These are phyloP conservation scores for Eucalyptus guilfoylei DNA, from an alignment of 345 rosid genomes.

Conservation along the genomic window DNA sequence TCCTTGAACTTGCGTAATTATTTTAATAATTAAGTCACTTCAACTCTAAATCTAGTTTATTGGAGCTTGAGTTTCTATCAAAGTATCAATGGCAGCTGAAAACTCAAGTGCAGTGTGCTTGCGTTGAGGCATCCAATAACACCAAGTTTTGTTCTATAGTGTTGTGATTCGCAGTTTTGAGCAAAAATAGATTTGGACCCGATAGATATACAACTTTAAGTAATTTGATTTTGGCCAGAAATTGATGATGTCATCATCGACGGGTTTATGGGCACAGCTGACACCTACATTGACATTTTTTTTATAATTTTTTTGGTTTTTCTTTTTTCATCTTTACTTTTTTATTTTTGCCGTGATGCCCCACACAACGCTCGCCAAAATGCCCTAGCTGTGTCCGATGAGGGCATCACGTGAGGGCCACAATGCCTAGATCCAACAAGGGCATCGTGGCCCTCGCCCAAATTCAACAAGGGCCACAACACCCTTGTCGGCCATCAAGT, in stretches of 20 bases:
- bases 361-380: fast-evolving
- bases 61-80: not conserved
- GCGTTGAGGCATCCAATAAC: not conserved
- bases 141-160: not conserved
- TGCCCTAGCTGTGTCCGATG: not conserved
- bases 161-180: not conserved
- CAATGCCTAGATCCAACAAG: too few species aligned
- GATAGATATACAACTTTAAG: not conserved
- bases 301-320: too few species aligned
- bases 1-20: not conserved
- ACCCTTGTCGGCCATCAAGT: not conserved
- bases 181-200: not conserved
- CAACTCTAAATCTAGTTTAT: not conserved
- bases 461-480: fast-evolving
- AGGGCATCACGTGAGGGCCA: fast-evolving
- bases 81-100: not conserved
- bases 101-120: not conserved
- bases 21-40: not conserved
- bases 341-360: fast-evolving
- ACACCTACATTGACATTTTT: fast-evolving
- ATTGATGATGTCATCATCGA: not conserved
- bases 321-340: not conserved
- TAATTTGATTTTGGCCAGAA: too few species aligned
- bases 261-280: fast-evolving
- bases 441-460: not conserved